Evolutionary conservation across 805 yeast genomes (phyloP), one percentile per base, ranked within the genome.

Genomic region (Lipomyces chichibuensis): DNA sequence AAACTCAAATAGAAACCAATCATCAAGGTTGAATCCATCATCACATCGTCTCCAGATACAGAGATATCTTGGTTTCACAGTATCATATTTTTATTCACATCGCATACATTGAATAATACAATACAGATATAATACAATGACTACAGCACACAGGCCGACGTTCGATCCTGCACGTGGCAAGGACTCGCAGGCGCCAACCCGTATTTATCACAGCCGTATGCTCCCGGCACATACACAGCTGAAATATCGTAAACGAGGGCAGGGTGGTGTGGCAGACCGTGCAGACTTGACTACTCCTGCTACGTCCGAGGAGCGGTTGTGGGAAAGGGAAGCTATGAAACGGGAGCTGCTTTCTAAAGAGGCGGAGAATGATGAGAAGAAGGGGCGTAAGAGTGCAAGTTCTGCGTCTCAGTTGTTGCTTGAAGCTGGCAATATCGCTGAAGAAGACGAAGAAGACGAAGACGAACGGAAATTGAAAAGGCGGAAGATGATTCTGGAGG

Each of bases 111-210:
- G 39, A 37, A 55, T 25, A 17, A 33, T 14, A 14, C 25, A 13
- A n/a, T 39, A 55, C 32, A 13, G 14, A 35, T 11, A 35, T n/a
- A n/a, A 25, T 39, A 51, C 20, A n/a, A 87, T 88, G 91, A 86
- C 91, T 0, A 85, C 90, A 2, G 89, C 90, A 9, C 90, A 87
- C 73, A 82, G 89, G 74, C 90, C 91, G 0, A 88, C 90, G 6
- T 82, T 88, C 69, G 91, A 87, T 69, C 84, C 84, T 59, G 89
- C 89, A 23, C 82, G 85, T 72, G 87, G 88, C 62, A 85, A 84
- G 60, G 78, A 79, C 59, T 79, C 79, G 64, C 72, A 76, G 66
- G 75, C 79, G 8, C 76, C 77, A 3, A 84, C 88, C 0, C 72
- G 83, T 2, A 85, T 84, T 9, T 78, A 80, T 32, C 90, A 87